These are phyloP conservation scores for Eutypa lata DNA, from an alignment of 2,329 filamentous ascomycete genomes.

Conservation along the genomic window DNA sequence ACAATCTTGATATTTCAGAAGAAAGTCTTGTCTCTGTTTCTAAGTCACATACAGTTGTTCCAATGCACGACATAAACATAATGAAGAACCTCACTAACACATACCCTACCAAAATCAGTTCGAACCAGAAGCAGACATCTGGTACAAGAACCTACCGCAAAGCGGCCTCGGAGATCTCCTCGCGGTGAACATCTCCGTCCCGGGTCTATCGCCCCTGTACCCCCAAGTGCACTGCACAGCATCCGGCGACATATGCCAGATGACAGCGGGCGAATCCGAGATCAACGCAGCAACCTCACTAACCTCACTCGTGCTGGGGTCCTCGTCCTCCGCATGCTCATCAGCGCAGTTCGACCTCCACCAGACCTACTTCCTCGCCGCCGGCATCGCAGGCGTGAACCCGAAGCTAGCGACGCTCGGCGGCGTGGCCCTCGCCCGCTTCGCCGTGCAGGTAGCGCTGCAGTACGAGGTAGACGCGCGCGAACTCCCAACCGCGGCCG, in stretches of 20 bases:
- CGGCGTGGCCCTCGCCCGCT: constrained; percentile 65
- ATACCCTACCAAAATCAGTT: constrained; percentile 42
- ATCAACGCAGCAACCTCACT: constrained; percentile 72
- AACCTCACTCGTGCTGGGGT: constrained; percentile 56
- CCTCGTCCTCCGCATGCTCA: too few species aligned
- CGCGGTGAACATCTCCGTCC: constrained; percentile 53
- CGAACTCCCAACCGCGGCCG: constrained; percentile 42
- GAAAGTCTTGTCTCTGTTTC: too few species aligned
- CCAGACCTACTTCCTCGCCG: constrained; percentile 67
- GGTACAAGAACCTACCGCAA: constrained; percentile 51
- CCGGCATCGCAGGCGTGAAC: constrained; percentile 72
- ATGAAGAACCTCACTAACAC: neutral
- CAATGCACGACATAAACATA: neutral
- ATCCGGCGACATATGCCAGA: constrained; percentile 61
- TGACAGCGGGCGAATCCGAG: constrained; percentile 66
- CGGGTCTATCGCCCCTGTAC: constrained; percentile 63
- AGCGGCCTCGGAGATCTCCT: constrained; percentile 52
- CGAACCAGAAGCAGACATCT: constrained; percentile 57
- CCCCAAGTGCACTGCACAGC: constrained; percentile 63
- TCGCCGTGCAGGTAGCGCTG: constrained; percentile 69
- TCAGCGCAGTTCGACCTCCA: constrained; percentile 62
- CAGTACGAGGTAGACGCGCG: constrained; percentile 74
- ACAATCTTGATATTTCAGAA: too few species aligned
- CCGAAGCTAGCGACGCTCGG: constrained; percentile 64
- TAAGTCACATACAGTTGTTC: too few species aligned